A percentile compares a stretch with the other conserved stretches of the same genome.
Evolutionary conservation across 192 early-diverging fungal species (phyloP).

Genomic region (Coemansia sp.): DNA sequence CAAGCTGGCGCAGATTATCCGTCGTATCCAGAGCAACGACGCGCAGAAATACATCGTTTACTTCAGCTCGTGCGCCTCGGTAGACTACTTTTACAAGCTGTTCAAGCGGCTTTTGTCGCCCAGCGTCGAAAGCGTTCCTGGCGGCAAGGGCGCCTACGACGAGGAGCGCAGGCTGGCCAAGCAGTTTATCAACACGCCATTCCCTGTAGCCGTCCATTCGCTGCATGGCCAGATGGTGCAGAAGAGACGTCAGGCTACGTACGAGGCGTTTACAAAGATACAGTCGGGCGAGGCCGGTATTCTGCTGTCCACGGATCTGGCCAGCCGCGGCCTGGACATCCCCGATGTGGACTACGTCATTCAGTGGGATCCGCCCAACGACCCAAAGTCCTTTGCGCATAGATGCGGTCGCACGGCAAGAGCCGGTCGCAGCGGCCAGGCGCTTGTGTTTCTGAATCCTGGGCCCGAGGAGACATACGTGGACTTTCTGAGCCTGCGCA

Average conservation of each 20-base stretch:
- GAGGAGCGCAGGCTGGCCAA: slow-evolving; percentile 22
- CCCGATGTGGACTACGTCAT: slow-evolving; percentile 94
- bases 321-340: slow-evolving; percentile 91
- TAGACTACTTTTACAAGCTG: slow-evolving; percentile 90
- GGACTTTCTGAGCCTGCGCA: slow-evolving; percentile 81
- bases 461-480: slow-evolving; percentile 91
- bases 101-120: slow-evolving; percentile 39
- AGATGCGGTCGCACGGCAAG: slow-evolving; percentile 92
- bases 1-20: slow-evolving; percentile 74
- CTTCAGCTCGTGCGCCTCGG: slow-evolving; percentile 91
- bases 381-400: slow-evolving; percentile 94
- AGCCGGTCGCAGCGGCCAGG: slow-evolving; percentile 79
- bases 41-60: slow-evolving; percentile 89
- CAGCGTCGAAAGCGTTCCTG: slow-evolving; percentile 22
- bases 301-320: slow-evolving; percentile 92
- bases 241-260: slow-evolving; percentile 79
- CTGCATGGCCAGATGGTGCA: slow-evolving; percentile 94
- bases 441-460: slow-evolving; percentile 75
- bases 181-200: slow-evolving; percentile 11
- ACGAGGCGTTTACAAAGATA: slow-evolving; percentile 65
- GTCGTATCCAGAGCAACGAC: slow-evolving; percentile 56
- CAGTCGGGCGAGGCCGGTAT: slow-evolving; percentile 67
- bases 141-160: slow-evolving; percentile 30
- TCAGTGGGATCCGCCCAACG: slow-evolving; percentile 93
- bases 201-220: slow-evolving; percentile 51